Conservation (phyloP, 2,329 filamentous ascomycete species). For the Alternaria sp. region DNA sequence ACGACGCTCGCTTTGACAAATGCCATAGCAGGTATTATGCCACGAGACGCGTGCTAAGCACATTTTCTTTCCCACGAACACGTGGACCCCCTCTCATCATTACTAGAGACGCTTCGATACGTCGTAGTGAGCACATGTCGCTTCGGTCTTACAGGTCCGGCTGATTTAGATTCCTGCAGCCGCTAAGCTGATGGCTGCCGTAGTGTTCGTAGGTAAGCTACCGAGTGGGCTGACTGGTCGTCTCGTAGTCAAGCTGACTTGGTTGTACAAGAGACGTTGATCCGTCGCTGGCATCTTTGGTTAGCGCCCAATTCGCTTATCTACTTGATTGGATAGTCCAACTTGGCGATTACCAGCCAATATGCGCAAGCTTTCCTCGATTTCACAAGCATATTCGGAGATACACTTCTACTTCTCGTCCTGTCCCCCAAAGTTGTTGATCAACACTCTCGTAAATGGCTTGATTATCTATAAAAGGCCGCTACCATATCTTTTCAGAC, state of each 20-base stretch:
- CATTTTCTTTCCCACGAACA: background rate
- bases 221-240: background rate
- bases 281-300: background rate
- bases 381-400: background rate
- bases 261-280: background rate
- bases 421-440: too few species aligned
- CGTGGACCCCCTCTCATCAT: background rate
- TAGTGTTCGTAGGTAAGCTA: background rate
- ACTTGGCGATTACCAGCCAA: background rate
- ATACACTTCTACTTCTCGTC: background rate
- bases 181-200: background rate
- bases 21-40: background rate
- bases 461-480: background rate
- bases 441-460: background rate
- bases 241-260: background rate
- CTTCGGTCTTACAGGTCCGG: background rate
- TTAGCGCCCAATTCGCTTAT: background rate
- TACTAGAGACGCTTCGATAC: background rate
- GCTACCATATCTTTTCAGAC: background rate
- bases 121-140: background rate
- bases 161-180: background rate
- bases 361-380: background rate
- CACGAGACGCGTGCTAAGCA: background rate
- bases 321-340: background rate
- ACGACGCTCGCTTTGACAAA: background rate